Evolutionary conservation across 371 early-diverging fungal genomes (phyloP).

Genomic region (Lichtheimia ornata): DNA sequence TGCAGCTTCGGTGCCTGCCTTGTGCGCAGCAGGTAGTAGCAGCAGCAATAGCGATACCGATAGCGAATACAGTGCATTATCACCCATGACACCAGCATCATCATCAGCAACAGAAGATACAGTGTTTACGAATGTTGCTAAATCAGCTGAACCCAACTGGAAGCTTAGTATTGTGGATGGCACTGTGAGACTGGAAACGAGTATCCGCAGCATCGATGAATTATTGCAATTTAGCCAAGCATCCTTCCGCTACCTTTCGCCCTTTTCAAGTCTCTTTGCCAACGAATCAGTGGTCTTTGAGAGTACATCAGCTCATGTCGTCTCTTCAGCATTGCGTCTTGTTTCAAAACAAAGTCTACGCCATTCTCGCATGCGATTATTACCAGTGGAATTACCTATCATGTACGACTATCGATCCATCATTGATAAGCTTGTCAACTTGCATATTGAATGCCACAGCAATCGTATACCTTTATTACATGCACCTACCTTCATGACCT

Average conservation of each 20-base stretch:
- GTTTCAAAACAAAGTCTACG: not conserved
- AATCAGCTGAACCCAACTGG: constrained; percentile 9
- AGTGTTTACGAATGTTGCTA: not conserved
- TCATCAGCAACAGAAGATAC: not conserved
- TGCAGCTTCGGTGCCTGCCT: not conserved
- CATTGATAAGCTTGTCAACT: constrained; percentile 3
- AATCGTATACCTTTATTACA: constrained; percentile 5
- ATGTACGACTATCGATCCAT: not conserved
- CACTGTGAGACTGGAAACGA: constrained; percentile 10
- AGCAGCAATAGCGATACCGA: not conserved
- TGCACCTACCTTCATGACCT: constrained; percentile 6
- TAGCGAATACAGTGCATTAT: not conserved
- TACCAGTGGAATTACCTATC: not conserved
- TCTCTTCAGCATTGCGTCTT: constrained; percentile 1
- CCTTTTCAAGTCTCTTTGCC: constrained; percentile 12
- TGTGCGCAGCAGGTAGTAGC: not conserved
- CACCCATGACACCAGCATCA: not conserved
- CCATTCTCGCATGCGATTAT: not conserved
- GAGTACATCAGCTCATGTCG: constrained; percentile 1
- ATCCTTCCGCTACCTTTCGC: constrained; percentile 13
- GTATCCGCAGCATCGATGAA: constrained; percentile 13
- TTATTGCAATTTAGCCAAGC: constrained; percentile 10
- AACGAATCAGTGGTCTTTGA: constrained; percentile 5
- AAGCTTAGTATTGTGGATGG: constrained; percentile 17
- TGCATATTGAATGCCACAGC: constrained; percentile 4